Percentiles rank a stretch among this genome's conserved stretches.
These are phyloP conservation scores for Clarireedia hainanense DNA, from an alignment of 2,329 filamentous ascomycete species.

Conservation along the genomic window DNA sequence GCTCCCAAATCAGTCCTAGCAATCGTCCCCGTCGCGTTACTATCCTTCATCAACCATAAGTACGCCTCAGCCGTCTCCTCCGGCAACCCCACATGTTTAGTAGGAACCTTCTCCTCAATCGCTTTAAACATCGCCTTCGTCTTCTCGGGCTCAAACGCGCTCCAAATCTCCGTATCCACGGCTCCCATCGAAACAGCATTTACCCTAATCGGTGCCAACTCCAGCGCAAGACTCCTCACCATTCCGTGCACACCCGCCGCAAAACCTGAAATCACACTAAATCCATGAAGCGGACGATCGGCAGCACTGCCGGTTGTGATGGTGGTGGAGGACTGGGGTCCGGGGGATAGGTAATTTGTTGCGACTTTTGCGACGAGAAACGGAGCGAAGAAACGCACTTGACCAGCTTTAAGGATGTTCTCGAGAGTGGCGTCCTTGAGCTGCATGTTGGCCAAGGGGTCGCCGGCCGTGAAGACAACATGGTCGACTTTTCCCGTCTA, in stretches of 20 bases:
- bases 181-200: constrained; percentile 53
- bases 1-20: constrained; percentile 15
- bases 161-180: constrained; percentile 42
- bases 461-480: constrained; percentile 24
- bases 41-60: constrained; percentile 37
- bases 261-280: constrained; percentile 40
- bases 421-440: constrained; percentile 13
- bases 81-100: constrained; percentile 18
- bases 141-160: constrained; percentile 26
- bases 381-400: constrained; percentile 22
- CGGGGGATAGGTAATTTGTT: constrained; percentile 12
- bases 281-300: constrained; percentile 25
- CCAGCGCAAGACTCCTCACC: constrained; percentile 49
- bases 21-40: constrained; percentile 31
- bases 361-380: constrained; percentile 23
- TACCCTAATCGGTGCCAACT: constrained; percentile 55
- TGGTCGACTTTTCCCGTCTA: constrained; percentile 17
- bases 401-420: constrained; percentile 14
- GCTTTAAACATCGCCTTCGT: constrained; percentile 27
- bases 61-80: constrained; percentile 38
- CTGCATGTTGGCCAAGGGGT: constrained; percentile 7
- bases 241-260: constrained; percentile 46
- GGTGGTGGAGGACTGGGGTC: constrained; percentile 15
- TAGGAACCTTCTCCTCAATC: constrained; percentile 6
- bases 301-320: constrained; percentile 17